Base-by-base conservation (phyloP, 2,329 filamentous ascomycete species). In the Cordyceps militaris region DNA sequence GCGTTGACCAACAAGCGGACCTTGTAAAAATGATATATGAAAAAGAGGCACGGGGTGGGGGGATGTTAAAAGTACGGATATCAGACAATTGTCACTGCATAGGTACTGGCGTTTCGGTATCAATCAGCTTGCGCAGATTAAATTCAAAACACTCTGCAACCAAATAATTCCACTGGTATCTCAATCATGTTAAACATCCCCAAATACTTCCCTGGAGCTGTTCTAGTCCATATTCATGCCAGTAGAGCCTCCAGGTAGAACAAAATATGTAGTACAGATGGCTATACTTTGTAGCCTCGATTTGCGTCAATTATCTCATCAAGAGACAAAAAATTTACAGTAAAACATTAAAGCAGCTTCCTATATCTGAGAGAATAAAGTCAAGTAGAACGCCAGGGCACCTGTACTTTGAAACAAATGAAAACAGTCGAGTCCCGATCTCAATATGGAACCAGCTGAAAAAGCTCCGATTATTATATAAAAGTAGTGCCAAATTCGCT, bases 161-260 rank as follows among this genome's bases (percentile, higher is more conserved):
- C 13, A 43, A 32, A 23, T 21, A 32, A 30, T 24, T 23, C 21
- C 32, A 40, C 23, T 58, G 56, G 56, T 58, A 54, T 54, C 50
- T 54, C n/a, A 44, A 30, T 58, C 50, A 32, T 58, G 21, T 36
- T 19, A 34, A 26, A 4, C 34, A 50, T 43, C 28, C 47, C 34
- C 30, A 26, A 50, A 26, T 8, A 43, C 21, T 34, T 32, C 28
- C 19, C 46, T 32, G n/a, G 19, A 30, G 28, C 46, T 26, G 19
- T n/a, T 7, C 34, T 56, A 23, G 43, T 32, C 10, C 34, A 14
- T 16, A 38, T 28, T 21, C 28, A 23, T 19, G 9, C 21, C 26
- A 32, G 55, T 23, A 13, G n/a, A 32, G 34, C 34, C 14, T 24
- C 16, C 14, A 46, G 44, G 21, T 28, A 42, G 11, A 46, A 43